Percentiles rank a stretch among this genome's conserved stretches.
Evolutionary conservation across 257 asterid species (phyloP).

Genomic region (Przewalskia tangutica): DNA sequence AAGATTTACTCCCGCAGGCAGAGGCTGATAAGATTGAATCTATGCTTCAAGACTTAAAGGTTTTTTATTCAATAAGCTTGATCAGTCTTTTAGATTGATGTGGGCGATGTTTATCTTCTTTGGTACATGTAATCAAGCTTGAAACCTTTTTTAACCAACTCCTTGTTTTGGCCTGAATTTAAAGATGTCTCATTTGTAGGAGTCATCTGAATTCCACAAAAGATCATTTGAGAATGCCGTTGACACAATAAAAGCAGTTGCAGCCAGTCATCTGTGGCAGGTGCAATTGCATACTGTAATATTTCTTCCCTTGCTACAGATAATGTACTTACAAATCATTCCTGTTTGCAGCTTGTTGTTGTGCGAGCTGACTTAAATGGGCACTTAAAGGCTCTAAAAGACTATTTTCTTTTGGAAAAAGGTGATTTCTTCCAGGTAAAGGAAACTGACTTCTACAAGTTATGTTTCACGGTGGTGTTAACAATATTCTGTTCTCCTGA

Average conservation of each 20-base stretch:
- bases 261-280: constrained; percentile 99
- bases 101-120: background rate
- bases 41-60: constrained; percentile 90
- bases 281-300: constrained; percentile 26
- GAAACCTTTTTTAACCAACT: background rate
- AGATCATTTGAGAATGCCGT: constrained; percentile 81
- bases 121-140: background rate
- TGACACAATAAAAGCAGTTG: constrained; percentile 78
- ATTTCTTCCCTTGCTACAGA: constrained; percentile 8
- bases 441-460: background rate
- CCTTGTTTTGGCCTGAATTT: background rate
- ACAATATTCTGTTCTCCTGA: background rate
- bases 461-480: background rate
- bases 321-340: constrained; percentile 11
- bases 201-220: constrained; percentile 87
- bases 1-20: constrained; percentile 82
- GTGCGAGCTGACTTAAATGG: constrained; percentile 99
- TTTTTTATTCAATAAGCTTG: background rate
- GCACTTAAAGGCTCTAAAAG: constrained; percentile 95
- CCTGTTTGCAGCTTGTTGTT: constrained; percentile 76
- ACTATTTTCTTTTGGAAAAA: constrained; percentile 92
- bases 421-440: constrained; percentile 96
- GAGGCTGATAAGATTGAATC: constrained; percentile 88
- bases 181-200: constrained; percentile 30
- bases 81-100: background rate